phyloP scores from a whole-genome alignment of 2,329 filamentous ascomycete species.

The Fusarium multiceps region DNA sequence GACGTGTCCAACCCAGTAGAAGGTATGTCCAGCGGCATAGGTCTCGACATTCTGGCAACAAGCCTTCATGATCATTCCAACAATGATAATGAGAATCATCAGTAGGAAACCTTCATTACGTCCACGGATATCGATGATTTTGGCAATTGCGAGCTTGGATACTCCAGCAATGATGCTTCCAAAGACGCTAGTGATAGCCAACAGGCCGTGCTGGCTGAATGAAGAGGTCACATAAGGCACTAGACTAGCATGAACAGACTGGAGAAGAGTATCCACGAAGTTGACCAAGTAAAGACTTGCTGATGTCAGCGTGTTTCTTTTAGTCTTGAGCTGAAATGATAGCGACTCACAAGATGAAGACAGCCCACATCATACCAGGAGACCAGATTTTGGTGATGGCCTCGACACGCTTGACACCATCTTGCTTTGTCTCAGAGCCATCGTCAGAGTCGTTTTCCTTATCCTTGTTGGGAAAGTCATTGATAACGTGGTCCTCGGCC shows the following conservation, averaged over 20 bases:
- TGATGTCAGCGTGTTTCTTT: not conserved
- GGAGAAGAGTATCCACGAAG: conserved; percentile 54
- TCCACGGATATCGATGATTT: conserved; percentile 62
- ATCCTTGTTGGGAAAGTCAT: conserved; percentile 19
- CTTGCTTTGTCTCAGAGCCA: conserved; percentile 48
- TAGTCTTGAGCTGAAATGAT: no score
- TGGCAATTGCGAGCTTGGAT: conserved; percentile 57
- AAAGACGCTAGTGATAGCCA: conserved; percentile 72
- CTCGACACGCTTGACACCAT: conserved; percentile 54
- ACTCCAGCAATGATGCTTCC: conserved; percentile 58
- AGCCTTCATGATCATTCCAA: conserved; percentile 73
- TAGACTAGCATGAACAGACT: conserved; percentile 59
- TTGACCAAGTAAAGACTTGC: conserved; percentile 54
- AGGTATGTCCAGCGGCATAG: conserved; percentile 70
- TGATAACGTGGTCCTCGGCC: conserved; percentile 9
- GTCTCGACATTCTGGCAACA: conserved; percentile 66
- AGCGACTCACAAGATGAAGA: conserved; percentile 53
- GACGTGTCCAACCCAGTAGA: conserved; percentile 70
- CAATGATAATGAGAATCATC: conserved; percentile 57
- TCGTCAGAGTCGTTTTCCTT: conserved; percentile 36
- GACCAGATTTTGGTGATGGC: conserved; percentile 56
- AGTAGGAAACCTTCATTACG: conserved; percentile 59
- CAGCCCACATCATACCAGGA: conserved; percentile 51
- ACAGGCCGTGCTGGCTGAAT: conserved; percentile 71
- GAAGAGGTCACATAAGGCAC: conserved; percentile 74